Conservation (phyloP, 805 yeast species). For the Metschnikowia similis region DNA sequence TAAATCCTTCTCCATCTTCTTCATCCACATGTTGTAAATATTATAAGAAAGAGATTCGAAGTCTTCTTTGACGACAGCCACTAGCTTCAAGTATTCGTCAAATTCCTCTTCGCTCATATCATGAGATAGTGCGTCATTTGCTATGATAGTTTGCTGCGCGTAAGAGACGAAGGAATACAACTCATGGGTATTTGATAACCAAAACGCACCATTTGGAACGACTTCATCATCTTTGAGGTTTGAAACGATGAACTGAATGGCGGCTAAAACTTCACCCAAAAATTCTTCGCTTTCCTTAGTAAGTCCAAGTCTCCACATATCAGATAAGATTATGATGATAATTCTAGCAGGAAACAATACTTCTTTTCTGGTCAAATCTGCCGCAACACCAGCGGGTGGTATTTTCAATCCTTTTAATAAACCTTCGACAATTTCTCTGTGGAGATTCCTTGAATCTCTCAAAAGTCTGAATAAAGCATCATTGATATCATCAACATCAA, state of each 20-base stretch:
- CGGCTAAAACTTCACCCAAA: constrained; percentile 81
- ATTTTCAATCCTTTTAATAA: constrained; percentile 78
- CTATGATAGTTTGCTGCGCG: constrained; percentile 88
- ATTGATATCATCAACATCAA: constrained; percentile 62
- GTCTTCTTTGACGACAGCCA: constrained; percentile 89
- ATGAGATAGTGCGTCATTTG: constrained; percentile 70
- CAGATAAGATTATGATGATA: constrained; percentile 84
- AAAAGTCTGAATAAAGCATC: constrained; percentile 69
- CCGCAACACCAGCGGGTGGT: constrained; percentile 82
- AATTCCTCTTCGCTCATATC: constrained; percentile 90
- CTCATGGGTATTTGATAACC: constrained; percentile 96
- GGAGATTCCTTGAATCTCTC: constrained; percentile 67
- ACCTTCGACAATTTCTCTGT: constrained; percentile 82
- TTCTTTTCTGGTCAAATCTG: constrained; percentile 80
- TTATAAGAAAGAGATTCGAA: constrained; percentile 89
- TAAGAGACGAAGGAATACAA: constrained; percentile 89
- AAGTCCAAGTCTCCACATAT: constrained; percentile 97
- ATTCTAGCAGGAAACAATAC: constrained; percentile 95
- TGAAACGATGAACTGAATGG: constrained; percentile 80
- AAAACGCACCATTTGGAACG: constrained; percentile 90
- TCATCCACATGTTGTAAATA: constrained; percentile 96
- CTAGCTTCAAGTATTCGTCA: constrained; percentile 81
- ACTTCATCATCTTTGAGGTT: constrained; percentile 80
- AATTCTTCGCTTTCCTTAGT: constrained; percentile 89
- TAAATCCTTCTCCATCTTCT: constrained; percentile 83